A percentile compares a stretch with the other conserved stretches of the same genome.
These are phyloP conservation scores for Melaleuca quinquenervia DNA, from an alignment of 345 rosid genomes.

Conservation along the genomic window DNA sequence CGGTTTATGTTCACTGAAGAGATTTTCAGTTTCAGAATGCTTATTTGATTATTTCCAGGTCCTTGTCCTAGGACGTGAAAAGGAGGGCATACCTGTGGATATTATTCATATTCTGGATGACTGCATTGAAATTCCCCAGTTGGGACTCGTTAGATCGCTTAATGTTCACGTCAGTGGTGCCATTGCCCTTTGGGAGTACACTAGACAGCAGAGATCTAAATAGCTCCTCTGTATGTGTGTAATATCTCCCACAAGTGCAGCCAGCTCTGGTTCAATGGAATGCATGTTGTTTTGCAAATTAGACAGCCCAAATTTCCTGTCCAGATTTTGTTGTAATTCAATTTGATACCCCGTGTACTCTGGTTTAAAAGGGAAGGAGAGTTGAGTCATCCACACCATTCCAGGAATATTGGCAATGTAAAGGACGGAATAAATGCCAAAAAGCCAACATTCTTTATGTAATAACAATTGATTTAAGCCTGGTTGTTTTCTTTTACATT, in stretches of 20 bases:
- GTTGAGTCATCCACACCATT: background rate
- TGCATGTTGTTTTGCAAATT: background rate
- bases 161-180: conserved; percentile 96
- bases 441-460: background rate
- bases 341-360: background rate
- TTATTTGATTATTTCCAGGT: conserved; percentile 32
- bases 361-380: background rate
- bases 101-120: conserved; percentile 78
- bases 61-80: conserved; percentile 86
- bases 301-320: background rate
- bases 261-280: background rate
- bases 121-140: conserved; percentile 90
- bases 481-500: background rate
- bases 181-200: conserved; percentile 95
- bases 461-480: background rate
- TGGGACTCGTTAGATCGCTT: conserved; percentile 92
- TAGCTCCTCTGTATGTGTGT: conserved; percentile 2
- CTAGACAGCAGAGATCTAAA: conserved; percentile 71
- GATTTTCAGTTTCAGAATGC: background rate
- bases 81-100: conserved; percentile 92
- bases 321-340: background rate
- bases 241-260: background rate
- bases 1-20: background rate
- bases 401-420: background rate
- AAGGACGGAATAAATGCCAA: background rate